A percentile compares a stretch with the other conserved stretches of the same genome.
phyloP scores from a whole-genome alignment of 1,284 basidiomycete genomes.

The Wallemia hederae region DNA sequence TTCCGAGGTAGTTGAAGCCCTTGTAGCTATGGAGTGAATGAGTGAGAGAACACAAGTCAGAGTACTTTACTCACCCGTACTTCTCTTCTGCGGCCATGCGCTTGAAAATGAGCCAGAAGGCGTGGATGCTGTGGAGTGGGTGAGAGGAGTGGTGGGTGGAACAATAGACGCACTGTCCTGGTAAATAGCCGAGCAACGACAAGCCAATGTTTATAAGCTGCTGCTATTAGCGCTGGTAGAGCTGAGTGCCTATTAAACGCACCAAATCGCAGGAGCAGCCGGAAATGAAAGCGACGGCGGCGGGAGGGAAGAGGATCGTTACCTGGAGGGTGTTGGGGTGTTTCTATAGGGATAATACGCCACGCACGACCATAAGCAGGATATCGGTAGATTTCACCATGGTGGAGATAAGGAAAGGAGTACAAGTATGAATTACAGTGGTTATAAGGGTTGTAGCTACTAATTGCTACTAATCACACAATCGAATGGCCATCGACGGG shows the following conservation, averaged over 20 bases:
- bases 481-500: not conserved
- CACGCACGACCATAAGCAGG: not conserved
- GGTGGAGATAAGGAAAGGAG: not conserved
- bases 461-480: too few relatives aligned
- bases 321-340: not conserved
- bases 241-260: not conserved
- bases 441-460: too few relatives aligned
- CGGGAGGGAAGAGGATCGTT: conserved; percentile 11
- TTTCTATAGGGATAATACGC: not conserved
- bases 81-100: not conserved
- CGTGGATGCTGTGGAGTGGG: not conserved
- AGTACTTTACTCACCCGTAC: not conserved
- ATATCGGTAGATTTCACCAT: not conserved
- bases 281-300: conserved; percentile 10
- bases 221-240: not conserved
- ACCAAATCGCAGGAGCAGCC: conserved; percentile 10
- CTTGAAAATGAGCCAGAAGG: conserved; percentile 4
- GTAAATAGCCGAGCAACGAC: conserved; percentile 7
- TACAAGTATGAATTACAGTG: not conserved
- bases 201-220: conserved; percentile 6
- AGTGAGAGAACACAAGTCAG: not conserved
- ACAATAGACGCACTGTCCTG: not conserved
- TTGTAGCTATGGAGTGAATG: conserved; percentile 2
- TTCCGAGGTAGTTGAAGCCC: conserved; percentile 4
- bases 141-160: not conserved